phyloP scores from a whole-genome alignment of 139 green algal species.

The Nannochloris sp. region DNA sequence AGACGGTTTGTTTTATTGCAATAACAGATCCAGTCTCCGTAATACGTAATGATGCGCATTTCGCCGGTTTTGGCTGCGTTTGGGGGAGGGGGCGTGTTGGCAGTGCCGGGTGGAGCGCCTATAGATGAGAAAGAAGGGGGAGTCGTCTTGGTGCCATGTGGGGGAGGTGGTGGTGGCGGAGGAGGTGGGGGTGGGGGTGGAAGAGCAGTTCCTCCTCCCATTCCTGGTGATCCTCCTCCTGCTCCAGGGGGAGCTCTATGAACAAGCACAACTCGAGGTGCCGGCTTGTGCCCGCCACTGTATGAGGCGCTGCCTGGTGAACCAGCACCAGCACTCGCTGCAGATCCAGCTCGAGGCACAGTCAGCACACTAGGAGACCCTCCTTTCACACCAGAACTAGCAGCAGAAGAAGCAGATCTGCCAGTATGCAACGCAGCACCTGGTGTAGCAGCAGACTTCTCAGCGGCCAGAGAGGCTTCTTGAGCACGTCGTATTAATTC shows the following conservation, averaged over 20 bases:
- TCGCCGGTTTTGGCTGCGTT: slow-evolving; percentile 2
- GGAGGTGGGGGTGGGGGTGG: not conserved
- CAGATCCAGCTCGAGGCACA: not conserved
- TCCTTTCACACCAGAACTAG: too few relatives aligned
- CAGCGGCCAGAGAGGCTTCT: slow-evolving; percentile 31
- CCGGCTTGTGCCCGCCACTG: slow-evolving; percentile 2
- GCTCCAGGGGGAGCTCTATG: not conserved
- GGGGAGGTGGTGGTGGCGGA: not conserved
- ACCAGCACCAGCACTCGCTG: not conserved
- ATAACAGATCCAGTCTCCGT: slow-evolving; percentile 38
- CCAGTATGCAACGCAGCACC: not conserved
- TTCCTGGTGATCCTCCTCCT: too few relatives aligned
- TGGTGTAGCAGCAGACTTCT: not conserved
- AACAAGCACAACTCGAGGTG: not conserved
- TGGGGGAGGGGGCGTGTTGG: not conserved
- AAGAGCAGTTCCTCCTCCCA: too few relatives aligned
- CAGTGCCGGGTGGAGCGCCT: not conserved
- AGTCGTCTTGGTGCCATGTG: too few relatives aligned
- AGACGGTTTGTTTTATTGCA: slow-evolving; percentile 27
- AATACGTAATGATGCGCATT: slow-evolving; percentile 37
- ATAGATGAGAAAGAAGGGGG: too few relatives aligned
- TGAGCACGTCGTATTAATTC: slow-evolving; percentile 45
- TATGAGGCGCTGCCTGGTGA: slow-evolving; percentile 17
- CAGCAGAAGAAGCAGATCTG: too few relatives aligned
- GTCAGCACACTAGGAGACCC: not conserved